These are phyloP conservation scores for Penicillium brasilianum DNA, from an alignment of 2,329 filamentous ascomycete genomes.

Conservation along the genomic window DNA sequence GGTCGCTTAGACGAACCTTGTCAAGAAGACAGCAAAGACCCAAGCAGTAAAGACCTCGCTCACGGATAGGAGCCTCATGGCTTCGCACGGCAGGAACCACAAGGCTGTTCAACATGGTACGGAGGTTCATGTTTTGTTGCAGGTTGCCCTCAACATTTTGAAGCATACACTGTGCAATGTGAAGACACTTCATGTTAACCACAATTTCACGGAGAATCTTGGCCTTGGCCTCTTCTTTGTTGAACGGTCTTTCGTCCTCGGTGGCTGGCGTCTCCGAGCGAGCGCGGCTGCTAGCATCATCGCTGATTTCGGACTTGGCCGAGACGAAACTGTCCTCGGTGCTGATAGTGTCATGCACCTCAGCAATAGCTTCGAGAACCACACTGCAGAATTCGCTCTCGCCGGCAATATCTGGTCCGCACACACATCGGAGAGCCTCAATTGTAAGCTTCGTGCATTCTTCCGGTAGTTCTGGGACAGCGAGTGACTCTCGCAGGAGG, in stretches of 20 bases:
- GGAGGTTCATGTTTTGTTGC: slow-evolving; percentile 87
- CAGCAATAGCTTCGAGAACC: slow-evolving; percentile 88
- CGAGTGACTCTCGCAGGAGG: slow-evolving; percentile 81
- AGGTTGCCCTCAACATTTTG: slow-evolving; percentile 88
- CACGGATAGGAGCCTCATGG: slow-evolving; percentile 89
- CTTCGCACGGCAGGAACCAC: slow-evolving; percentile 94
- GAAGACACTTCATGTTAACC: slow-evolving; percentile 97
- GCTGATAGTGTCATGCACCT: slow-evolving; percentile 92
- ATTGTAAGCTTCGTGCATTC: slow-evolving; percentile 88
- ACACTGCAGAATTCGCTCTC: slow-evolving; percentile 58
- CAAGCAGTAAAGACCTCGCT: slow-evolving; percentile 85
- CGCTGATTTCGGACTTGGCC: slow-evolving; percentile 81
- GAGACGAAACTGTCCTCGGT: slow-evolving; percentile 88
- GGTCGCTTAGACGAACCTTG: slow-evolving; percentile 57
- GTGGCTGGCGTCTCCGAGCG: slow-evolving; percentile 49
- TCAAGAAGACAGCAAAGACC: slow-evolving; percentile 91
- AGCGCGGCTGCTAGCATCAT: slow-evolving; percentile 59
- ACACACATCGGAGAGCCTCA: slow-evolving; percentile 80
- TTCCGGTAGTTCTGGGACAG: slow-evolving; percentile 85
- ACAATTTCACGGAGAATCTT: slow-evolving; percentile 78
- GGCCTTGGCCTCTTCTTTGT: slow-evolving; percentile 69
- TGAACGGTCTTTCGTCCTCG: slow-evolving; percentile 63
- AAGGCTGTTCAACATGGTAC: slow-evolving; percentile 96
- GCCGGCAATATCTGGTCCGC: slow-evolving; percentile 62
- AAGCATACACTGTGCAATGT: slow-evolving; percentile 97